Evolutionary conservation across 1,284 basidiomycete species (phyloP), one percentile per base, ranked within the genome.

Genomic region (Rhizoctonia solani): DNA sequence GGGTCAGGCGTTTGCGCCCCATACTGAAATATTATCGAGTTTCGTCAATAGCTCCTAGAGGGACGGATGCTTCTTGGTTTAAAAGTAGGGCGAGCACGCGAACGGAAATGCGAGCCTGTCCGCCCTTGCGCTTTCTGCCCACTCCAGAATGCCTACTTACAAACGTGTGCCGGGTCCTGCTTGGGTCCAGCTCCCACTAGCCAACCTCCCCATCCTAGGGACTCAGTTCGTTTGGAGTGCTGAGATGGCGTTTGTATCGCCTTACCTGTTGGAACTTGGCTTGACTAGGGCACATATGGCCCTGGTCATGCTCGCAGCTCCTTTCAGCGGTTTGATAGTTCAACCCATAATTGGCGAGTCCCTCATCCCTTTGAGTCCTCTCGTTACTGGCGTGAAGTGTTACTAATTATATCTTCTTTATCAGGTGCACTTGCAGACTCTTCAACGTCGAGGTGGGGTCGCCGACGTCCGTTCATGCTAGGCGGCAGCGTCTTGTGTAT

Each of bases 281-380:
- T 80, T 98, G 19, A 87, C 89, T 16, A 96, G 95, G 78, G 88
- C 92, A 13, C 83, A 83, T 69, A 95, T 96, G 81, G 89, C 94
- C 3, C 82, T 93, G 30, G 95, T 98, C n/a, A 97, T 98, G 79
- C 82, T 98, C 34, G 96, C 96, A 0, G 96, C 94, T 0, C 96
- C 96, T 0, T 77, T 98, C 2, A 92, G 90, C 0, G 96, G 96
- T 1, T 83, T 98, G 13, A 81, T 98, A 46, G 90, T 96, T 71
- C 96, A 98, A 75, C 96, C 96, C 0, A 76, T 96, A 54, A 90
- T 98, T 71, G 94, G 84, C 78, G 68, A 59, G 34, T 1, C 30
- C 46, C 29, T 16, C 2, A 9, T 21, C 39, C 68, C 54, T 66
- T 56, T 21, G 32, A 6, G n/a, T 52, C 42, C 30, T 19, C 23